phyloP scores from a whole-genome alignment of 306 rosid genomes.

The Trifolium dubium region DNA sequence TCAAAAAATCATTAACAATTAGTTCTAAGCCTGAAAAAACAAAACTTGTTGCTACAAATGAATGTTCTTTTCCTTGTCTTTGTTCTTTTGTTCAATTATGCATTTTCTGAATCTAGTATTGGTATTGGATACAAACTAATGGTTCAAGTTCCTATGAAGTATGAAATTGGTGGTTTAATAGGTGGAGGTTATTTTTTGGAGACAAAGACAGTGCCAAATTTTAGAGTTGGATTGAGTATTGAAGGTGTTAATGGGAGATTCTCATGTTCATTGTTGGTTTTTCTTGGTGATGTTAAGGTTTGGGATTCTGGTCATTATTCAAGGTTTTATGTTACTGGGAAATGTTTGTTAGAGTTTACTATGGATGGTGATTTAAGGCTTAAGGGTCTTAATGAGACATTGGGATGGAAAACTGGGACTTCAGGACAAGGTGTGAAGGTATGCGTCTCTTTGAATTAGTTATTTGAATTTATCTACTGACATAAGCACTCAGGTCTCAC shows the following conservation, averaged over 20 bases:
- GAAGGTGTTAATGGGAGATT: constrained; percentile 62
- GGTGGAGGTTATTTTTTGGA: constrained; percentile 71
- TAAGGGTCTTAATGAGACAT: constrained; percentile 62
- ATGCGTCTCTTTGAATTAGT: constrained; percentile 17
- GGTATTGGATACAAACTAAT: constrained; percentile 52
- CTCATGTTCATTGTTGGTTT: constrained; percentile 75
- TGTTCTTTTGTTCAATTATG: constrained; percentile 50
- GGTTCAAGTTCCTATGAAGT: constrained; percentile 61
- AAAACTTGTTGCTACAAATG: constrained; percentile 51
- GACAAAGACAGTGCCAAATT: constrained; percentile 54
- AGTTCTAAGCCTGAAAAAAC: constrained; percentile 32
- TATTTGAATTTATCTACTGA: background rate
- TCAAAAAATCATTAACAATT: constrained; percentile 30
- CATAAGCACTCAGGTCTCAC: no score
- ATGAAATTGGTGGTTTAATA: constrained; percentile 56
- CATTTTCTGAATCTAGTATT: constrained; percentile 54
- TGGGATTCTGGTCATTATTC: constrained; percentile 89
- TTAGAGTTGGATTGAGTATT: constrained; percentile 67
- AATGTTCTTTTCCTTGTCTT: constrained; percentile 50
- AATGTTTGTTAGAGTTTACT: constrained; percentile 67
- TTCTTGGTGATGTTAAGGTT: constrained; percentile 86
- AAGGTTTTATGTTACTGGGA: constrained; percentile 58
- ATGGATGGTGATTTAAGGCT: constrained; percentile 79
- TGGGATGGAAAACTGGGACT: constrained; percentile 96
- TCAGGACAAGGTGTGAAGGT: constrained; percentile 94